Evolutionary conservation across 441 rosid species (phyloP), one percentile per base, ranked within the genome.

Genomic region (Populus hybrid): DNA sequence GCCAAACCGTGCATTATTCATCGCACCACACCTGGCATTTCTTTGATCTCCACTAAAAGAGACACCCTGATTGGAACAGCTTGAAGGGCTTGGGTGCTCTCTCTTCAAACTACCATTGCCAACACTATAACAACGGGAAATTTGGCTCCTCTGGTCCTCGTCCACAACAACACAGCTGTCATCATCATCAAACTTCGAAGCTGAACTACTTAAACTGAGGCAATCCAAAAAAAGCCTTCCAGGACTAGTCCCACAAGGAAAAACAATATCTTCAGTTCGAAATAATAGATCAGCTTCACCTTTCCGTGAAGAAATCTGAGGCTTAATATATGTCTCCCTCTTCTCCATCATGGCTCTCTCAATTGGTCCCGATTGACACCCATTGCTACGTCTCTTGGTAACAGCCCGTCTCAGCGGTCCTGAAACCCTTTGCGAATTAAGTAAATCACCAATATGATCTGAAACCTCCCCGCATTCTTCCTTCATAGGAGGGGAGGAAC

Each of bases 161-260:
- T 23, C 82, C 18, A 42, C 78, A 36, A 64, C 79, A 21, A 42
- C 76, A 67, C 5, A 81, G 0, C 77, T 86, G 57, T 83, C 88
- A 14, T 88, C 88, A 59, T 79, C 86, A 57, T 83, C 87, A 32
- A 83, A 73, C 76, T 85, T 91, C 0, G 89, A 82, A 81, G 82
- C 91, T 1, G 98, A 91, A 78, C 94, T 85, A 63, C 86, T 89
- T 81, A 93, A 84, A 73, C 93, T 88, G 46, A 94, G 95, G 77
- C 99, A 95, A 67, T 94, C 97, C 89, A 88, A 83, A 75, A 95
- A 91, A 68, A 95, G 84, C 83, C 94, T 93, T 23, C 97, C 95
- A 0, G 99, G 94, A 74, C 88, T 89, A 76, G 90, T 82, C 74
- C 89, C 97, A 80, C 97, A 92, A 4, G 91, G 93, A 75, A 95